Evolutionary conservation across 805 yeast genomes (phyloP).

Genomic region (Tetrapisispora phaffii): DNA sequence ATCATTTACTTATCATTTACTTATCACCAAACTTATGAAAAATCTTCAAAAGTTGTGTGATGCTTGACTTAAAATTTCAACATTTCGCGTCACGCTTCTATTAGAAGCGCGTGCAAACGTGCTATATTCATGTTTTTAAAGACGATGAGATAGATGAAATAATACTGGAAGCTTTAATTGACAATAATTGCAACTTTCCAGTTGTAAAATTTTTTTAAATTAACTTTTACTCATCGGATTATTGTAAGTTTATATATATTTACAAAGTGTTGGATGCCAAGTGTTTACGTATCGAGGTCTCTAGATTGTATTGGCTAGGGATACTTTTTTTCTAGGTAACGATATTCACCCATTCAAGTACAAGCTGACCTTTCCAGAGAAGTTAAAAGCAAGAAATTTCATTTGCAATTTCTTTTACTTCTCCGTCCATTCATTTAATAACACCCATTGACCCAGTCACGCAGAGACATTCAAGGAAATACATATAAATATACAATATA

Average conservation of each 20-base stretch:
- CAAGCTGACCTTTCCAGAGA: not conserved
- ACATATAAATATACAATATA: not conserved
- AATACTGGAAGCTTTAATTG: not conserved
- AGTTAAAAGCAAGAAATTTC: not conserved
- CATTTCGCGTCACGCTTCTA: too few species aligned
- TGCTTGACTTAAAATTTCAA: too few species aligned
- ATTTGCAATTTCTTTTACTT: not conserved
- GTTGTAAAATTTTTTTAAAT: too few species aligned
- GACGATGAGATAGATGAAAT: not conserved
- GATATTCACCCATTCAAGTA: too few species aligned
- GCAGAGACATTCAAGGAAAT: too few species aligned
- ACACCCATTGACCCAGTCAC: too few species aligned
- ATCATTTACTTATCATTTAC: too few species aligned
- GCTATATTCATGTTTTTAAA: too few species aligned
- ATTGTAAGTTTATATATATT: not conserved
- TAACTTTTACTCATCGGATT: not conserved
- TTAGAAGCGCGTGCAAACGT: not conserved
- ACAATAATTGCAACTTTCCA: not conserved
- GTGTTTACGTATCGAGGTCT: not conserved
- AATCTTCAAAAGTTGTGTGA: too few species aligned
- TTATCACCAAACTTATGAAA: too few species aligned
- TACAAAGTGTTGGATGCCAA: not conserved
- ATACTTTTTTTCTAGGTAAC: not conserved
- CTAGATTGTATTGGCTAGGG: not conserved
- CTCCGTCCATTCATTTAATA: not conserved